These are phyloP conservation scores for Meira nashicola DNA, from an alignment of 1,284 basidiomycete genomes.

Conservation along the genomic window DNA sequence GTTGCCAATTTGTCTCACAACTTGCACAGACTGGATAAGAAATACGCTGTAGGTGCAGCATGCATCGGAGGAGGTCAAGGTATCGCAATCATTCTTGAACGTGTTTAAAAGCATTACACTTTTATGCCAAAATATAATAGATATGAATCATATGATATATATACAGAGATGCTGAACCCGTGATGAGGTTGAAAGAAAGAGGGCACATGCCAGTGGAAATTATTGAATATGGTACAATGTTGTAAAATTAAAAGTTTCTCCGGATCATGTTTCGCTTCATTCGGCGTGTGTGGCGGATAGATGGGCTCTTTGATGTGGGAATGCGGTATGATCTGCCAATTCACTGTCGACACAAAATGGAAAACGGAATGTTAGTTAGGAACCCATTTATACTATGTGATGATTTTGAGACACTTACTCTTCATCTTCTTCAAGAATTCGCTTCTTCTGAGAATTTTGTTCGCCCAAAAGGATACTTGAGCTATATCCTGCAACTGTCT, in stretches of 20 bases:
- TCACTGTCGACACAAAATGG: background rate
- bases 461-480: too few relatives aligned
- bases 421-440: background rate
- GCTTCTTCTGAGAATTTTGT: too few relatives aligned
- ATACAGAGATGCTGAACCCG: background rate
- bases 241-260: background rate
- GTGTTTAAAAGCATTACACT: conserved; percentile 2
- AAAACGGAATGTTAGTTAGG: background rate
- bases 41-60: conserved; percentile 59
- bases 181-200: background rate
- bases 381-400: background rate
- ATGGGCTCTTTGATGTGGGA: background rate
- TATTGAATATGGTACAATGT: background rate
- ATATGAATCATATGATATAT: background rate
- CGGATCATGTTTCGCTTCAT: background rate
- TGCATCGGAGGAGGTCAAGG: conserved; percentile 59
- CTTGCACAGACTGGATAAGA: conserved; percentile 58
- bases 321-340: background rate
- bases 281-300: too few relatives aligned
- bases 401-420: background rate
- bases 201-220: background rate
- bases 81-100: conserved; percentile 55
- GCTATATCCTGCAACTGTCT: too few relatives aligned
- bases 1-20: conserved; percentile 59
- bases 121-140: background rate